Percentiles rank a stretch among this genome's conserved stretches.
These are phyloP conservation scores for Pseudogymnoascus sp. DNA, from an alignment of 2,329 filamentous ascomycete genomes.

Conservation along the genomic window DNA sequence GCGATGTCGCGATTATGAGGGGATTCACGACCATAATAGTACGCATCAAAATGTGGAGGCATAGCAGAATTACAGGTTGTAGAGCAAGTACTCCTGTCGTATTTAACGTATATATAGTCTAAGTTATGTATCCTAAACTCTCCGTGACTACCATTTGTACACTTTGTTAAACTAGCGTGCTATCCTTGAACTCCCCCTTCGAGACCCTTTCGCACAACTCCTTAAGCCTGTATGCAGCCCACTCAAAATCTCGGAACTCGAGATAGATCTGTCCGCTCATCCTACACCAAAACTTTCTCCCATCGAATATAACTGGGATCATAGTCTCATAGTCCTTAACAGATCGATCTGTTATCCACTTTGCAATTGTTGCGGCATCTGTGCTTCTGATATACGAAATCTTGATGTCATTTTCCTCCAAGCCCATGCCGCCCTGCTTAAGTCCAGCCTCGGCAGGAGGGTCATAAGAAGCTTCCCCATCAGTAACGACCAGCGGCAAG, in stretches of 20 bases:
- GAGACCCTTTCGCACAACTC: conserved; percentile 46
- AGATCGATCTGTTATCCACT: conserved; percentile 51
- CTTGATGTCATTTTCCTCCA: not conserved
- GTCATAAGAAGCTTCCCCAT: conserved; percentile 14
- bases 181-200: conserved; percentile 28
- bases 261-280: conserved; percentile 79
- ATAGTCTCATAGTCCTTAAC: conserved; percentile 63
- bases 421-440: not conserved
- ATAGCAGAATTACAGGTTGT: no score
- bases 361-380: not conserved
- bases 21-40: no score
- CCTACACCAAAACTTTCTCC: conserved; percentile 59
- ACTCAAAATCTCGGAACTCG: conserved; percentile 71
- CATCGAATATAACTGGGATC: conserved; percentile 56
- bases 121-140: no score
- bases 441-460: not conserved
- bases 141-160: no score
- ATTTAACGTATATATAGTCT: no score
- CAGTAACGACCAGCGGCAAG: conserved; percentile 49
- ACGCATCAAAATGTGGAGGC: no score
- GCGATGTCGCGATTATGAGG: no score
- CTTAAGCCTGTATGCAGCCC: conserved; percentile 41
- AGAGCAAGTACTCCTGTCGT: no score
- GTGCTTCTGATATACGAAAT: not conserved
- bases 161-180: not conserved